phyloP scores from a whole-genome alignment of 768 basidiomycete genomes.

The Mycena belliarum region DNA sequence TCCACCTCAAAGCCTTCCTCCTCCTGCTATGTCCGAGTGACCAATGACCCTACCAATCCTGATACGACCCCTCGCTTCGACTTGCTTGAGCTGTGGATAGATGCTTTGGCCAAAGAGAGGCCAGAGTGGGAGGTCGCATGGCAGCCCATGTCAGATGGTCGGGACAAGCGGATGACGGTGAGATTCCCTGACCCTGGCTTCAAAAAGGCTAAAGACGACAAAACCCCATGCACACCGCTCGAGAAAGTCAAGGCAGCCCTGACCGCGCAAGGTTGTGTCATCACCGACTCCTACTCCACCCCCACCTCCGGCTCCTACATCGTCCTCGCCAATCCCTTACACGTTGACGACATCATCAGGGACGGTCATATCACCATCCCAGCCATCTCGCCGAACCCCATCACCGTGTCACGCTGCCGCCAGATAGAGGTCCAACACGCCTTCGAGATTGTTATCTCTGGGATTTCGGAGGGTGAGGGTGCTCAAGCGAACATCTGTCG shows the following conservation, averaged over 20 bases:
- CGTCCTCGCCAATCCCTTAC: background rate
- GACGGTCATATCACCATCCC: background rate
- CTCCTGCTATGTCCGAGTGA: background rate
- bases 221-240: background rate
- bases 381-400: background rate
- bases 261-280: background rate
- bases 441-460: too few relatives aligned
- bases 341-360: background rate
- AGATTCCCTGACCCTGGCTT: background rate
- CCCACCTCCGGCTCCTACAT: background rate
- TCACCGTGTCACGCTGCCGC: background rate
- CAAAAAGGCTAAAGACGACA: conserved; percentile 1
- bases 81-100: background rate
- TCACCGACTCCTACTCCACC: background rate
- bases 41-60: background rate
- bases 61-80: background rate
- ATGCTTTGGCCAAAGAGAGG: background rate
- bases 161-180: background rate
- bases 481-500: too few relatives aligned
- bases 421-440: too few relatives aligned
- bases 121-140: background rate
- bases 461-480: too few relatives aligned
- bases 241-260: conserved; percentile 1
- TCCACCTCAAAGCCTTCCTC: background rate
- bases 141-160: background rate